Evolutionary conservation across 1,139 yeast species (phyloP), one percentile per base, ranked within the genome.

Genomic region (Suhomyces terraborum): DNA sequence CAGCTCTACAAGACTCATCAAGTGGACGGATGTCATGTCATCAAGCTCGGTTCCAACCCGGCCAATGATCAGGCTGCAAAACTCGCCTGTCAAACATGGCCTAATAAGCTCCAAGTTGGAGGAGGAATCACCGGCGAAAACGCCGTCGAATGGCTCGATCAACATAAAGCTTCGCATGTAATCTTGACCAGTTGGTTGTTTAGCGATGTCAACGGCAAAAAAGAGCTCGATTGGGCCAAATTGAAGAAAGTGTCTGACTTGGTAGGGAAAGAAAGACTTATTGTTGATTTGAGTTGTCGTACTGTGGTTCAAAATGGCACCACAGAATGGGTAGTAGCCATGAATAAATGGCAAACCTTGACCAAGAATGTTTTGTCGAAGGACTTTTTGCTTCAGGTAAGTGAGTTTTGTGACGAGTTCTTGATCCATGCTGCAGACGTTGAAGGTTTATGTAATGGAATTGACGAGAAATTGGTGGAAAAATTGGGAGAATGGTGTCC

Each of bases 391-490:
- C 59, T 53, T 4, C 48, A 62, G 41, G 73, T 93, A 26, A 66
- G 84, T 10, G 43, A 70, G 37, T 87, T 84, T 61, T 88, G 98
- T 55, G 77, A 80, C 48, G 98, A 93, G 63, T 87, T 91, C 55
- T 68, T 93, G 45, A 83, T 93, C 19, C 99, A 93, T 64, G 98
- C 98, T 3, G 99, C 98, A 0, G 98, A 93, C 61, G 98, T 93
- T 3, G 99, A 93, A 63, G 99, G 99, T 0, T 71, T 93, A 19
- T 93, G 98, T 60, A 77, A 80, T 32, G 99, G 99, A 0, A 87
- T 93, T 32, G 98, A 93, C 56, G 82, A 82, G 54, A 75, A 81
- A 14, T 69, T 93, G 40, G 98, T 93, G 4, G 46, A 49, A 19
- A 76, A 75, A 42, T 69, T 93, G 28, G 89, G 91, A 10, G 78